Conservation (phyloP, 2,329 filamentous ascomycete genomes). For the Furcasterigmium sp. region DNA sequence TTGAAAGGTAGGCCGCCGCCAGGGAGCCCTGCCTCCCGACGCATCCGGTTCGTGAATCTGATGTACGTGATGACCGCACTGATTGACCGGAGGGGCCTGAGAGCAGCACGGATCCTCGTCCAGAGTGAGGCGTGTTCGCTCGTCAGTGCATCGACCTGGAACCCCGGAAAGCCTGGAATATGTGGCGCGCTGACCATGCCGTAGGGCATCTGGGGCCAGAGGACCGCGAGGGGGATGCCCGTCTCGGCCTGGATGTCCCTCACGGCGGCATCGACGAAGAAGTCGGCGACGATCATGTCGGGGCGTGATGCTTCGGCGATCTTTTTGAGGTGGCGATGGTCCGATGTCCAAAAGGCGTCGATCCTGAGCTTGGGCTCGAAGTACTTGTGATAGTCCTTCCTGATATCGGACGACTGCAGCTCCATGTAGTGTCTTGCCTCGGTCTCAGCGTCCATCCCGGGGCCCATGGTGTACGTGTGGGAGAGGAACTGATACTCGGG, state of each 20-base stretch:
- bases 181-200: conserved; percentile 29
- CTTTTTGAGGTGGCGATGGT: conserved; percentile 16
- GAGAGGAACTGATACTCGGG: conserved; percentile 1
- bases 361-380: conserved; percentile 30
- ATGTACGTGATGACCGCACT: background rate
- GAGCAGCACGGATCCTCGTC: conserved; percentile 28
- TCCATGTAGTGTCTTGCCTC: conserved; percentile 27
- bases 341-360: conserved; percentile 29
- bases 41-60: conserved; percentile 25
- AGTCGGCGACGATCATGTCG: conserved; percentile 35
- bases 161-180: conserved; percentile 34
- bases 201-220: conserved; percentile 36
- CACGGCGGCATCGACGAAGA: conserved; percentile 32
- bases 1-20: conserved; percentile 18
- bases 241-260: conserved; percentile 32
- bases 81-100: conserved; percentile 22
- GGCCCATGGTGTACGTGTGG: conserved; percentile 17
- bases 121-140: conserved; percentile 31
- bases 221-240: conserved; percentile 28
- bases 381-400: conserved; percentile 21
- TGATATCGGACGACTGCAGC: conserved; percentile 25
- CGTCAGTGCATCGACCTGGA: conserved; percentile 31
- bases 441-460: conserved; percentile 17
- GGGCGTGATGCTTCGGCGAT: conserved; percentile 20
- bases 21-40: conserved; percentile 24